A percentile compares a stretch with the other conserved stretches of the same genome.
Evolutionary conservation across 768 basidiomycete genomes (phyloP).

Genomic region (Suillus alpinus): DNA sequence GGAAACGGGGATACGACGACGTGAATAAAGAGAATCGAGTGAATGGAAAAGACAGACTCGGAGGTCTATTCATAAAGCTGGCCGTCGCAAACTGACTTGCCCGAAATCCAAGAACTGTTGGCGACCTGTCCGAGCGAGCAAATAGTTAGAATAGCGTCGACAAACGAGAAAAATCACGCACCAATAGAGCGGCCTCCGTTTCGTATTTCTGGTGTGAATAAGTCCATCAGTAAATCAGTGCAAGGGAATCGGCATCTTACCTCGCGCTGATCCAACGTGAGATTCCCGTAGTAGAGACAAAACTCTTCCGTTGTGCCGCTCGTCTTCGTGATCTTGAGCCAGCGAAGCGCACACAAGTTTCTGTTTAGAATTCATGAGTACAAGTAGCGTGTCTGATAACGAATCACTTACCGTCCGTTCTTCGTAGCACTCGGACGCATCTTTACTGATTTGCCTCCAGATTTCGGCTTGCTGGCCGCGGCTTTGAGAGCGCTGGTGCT

Average conservation of each 20-base stretch:
- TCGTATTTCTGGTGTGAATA: not conserved
- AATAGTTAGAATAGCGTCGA: not conserved
- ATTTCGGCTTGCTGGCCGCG: not conserved
- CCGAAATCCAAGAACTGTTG: not conserved
- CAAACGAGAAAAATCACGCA: not conserved
- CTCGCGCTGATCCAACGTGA: not conserved
- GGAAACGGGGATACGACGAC: not conserved
- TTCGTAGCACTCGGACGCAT: not conserved
- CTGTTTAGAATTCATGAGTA: too few species aligned
- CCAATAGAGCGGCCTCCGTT: not conserved
- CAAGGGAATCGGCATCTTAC: not conserved
- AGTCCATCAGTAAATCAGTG: not conserved
- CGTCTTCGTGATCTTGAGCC: not conserved
- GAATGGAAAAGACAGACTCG: too few species aligned
- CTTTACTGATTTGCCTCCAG: not conserved
- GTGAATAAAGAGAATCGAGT: not conserved
- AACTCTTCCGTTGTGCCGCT: not conserved
- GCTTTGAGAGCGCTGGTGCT: not conserved
- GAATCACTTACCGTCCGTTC: not conserved
- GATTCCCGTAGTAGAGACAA: not conserved
- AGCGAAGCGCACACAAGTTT: not conserved
- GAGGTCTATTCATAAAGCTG: not conserved
- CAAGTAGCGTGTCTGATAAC: not conserved
- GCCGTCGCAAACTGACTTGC: not conserved
- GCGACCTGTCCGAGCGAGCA: not conserved